A percentile compares a stretch with the other conserved stretches of the same genome.
phyloP scores from a whole-genome alignment of 2,329 filamentous ascomycete species.

The Purpureocillium lavendulum region DNA sequence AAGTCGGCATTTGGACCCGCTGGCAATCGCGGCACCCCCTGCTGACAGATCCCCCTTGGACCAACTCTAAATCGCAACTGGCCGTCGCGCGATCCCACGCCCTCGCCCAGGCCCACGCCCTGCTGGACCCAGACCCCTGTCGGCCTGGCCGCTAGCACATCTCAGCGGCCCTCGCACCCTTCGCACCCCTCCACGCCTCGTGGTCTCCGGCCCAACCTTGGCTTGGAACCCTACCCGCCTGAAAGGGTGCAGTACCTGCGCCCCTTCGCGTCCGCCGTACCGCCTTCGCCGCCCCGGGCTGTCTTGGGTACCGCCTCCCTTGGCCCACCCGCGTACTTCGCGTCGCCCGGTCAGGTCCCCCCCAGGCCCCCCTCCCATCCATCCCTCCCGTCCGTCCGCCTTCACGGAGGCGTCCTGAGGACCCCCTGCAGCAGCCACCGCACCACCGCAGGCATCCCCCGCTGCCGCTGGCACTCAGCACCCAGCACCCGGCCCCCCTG shows the following conservation, averaged over 20 bases:
- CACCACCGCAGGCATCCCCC: conserved; percentile 3
- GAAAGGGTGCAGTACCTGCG: conserved; percentile 5
- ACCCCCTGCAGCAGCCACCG: conserved; percentile 1
- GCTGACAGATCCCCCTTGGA: conserved; percentile 5
- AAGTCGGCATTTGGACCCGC: not conserved
- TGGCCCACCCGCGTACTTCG: not conserved
- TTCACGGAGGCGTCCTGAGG: not conserved
- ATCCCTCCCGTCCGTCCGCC: not conserved
- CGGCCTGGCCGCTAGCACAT: conserved; percentile 12
- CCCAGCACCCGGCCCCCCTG: conserved; percentile 6
- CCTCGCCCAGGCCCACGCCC: no score
- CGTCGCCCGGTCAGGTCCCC: not conserved
- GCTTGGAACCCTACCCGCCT: not conserved
- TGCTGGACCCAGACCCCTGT: conserved; percentile 11
- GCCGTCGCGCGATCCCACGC: not conserved
- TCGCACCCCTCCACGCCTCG: not conserved
- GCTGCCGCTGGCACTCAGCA: conserved; percentile 4
- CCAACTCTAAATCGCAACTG: conserved; percentile 10
- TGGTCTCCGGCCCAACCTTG: no score
- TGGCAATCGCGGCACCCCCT: conserved; percentile 2
- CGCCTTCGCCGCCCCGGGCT: conserved; percentile 1
- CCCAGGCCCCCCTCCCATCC: not conserved
- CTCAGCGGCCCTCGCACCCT: conserved; percentile 5
- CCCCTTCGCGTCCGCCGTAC: conserved; percentile 6
- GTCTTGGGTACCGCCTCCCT: conserved; percentile 4